phyloP scores from a whole-genome alignment of 441 rosid genomes.

The Erodium texanum region DNA sequence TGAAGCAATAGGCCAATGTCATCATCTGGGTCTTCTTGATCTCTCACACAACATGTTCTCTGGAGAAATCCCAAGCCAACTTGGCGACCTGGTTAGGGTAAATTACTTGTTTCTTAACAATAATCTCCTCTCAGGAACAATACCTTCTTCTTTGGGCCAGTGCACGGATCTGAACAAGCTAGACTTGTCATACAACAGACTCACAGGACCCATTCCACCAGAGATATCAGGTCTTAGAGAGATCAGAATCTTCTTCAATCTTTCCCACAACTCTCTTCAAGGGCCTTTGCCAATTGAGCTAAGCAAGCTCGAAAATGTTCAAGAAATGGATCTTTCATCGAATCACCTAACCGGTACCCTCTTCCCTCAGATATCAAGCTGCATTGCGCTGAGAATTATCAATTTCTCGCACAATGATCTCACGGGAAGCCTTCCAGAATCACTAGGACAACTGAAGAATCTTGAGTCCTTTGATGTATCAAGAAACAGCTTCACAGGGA shows the following conservation, averaged over 20 bases:
- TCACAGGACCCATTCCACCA: slow-evolving; percentile 28
- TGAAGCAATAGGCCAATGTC: slow-evolving; percentile 16
- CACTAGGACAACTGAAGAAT: slow-evolving; percentile 25
- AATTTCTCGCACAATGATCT: slow-evolving; percentile 30
- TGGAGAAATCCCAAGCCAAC: slow-evolving; percentile 26
- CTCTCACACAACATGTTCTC: slow-evolving; percentile 25
- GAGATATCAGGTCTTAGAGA: slow-evolving; percentile 24
- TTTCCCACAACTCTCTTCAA: slow-evolving; percentile 30
- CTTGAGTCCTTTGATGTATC: slow-evolving; percentile 31
- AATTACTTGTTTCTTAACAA: slow-evolving; percentile 36
- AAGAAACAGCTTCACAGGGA: slow-evolving; percentile 26
- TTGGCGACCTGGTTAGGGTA: slow-evolving; percentile 24
- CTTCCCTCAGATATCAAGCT: slow-evolving; percentile 28
- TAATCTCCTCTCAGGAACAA: slow-evolving; percentile 41
- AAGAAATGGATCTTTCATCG: slow-evolving; percentile 30
- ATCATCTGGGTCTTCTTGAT: slow-evolving; percentile 26
- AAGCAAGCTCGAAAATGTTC: slow-evolving; percentile 32
- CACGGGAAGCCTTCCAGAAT: slow-evolving; percentile 29
- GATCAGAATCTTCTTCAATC: slow-evolving; percentile 27
- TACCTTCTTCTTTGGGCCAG: slow-evolving; percentile 34
- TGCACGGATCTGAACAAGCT: slow-evolving; percentile 26
- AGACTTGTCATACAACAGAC: slow-evolving; percentile 30
- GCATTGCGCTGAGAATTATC: slow-evolving; percentile 23
- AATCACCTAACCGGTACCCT: slow-evolving; percentile 27
- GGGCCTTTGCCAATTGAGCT: slow-evolving; percentile 35